Evolutionary conservation across 495 filamentous ascomycete genomes (phyloP), one percentile per base, ranked within the genome.

Genomic region (Penicillium dipodomyicola): DNA sequence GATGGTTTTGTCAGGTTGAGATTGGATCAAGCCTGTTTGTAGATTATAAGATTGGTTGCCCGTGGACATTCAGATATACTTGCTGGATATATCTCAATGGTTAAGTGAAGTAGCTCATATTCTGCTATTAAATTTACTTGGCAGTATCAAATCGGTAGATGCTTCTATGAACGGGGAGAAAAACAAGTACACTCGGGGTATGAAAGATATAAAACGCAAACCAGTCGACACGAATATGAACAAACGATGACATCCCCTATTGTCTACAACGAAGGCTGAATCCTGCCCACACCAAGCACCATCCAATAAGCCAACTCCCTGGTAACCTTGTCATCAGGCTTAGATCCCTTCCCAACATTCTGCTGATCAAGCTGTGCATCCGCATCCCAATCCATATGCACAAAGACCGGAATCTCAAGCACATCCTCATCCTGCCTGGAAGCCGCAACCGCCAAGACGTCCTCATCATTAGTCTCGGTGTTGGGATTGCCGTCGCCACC

Each of bases 261-360:
- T 30, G 49, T 47, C 39, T 61, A 66, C 56, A 68, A 52, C 20
- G 48, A 54, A 39, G 59, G 35, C 54, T 64, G 52, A 41, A 97
- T 90, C 67, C 84, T 86, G 29, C 94, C 94, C 42, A 96, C 80
- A 7, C 92, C 92, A 44, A 97, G 75, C 27, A 95, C 93, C 79
- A 87, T 87, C 93, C 94, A 97, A 79, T 95, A 97, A 57, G 90
- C 91, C 76, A 96, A 73, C 71, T 97, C 92, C 62, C 87, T 84
- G 71, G 82, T 87, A 63, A 77, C 69, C 50, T 65, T 46, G 14
- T 69, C 69, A 56, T 77, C 74, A 12, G 66, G 63, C 45, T 82
- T 84, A 61, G 75, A 81, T 14, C 68, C 74, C 63, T 69, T 72
- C 68, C 82, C 76, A 52, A 70, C 66, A 56, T 65, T 58, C 64